A percentile compares a stretch with the other conserved stretches of the same genome.
Evolutionary conservation across 1,284 basidiomycete genomes (phyloP).

Genomic region (Inonotus hispidus): DNA sequence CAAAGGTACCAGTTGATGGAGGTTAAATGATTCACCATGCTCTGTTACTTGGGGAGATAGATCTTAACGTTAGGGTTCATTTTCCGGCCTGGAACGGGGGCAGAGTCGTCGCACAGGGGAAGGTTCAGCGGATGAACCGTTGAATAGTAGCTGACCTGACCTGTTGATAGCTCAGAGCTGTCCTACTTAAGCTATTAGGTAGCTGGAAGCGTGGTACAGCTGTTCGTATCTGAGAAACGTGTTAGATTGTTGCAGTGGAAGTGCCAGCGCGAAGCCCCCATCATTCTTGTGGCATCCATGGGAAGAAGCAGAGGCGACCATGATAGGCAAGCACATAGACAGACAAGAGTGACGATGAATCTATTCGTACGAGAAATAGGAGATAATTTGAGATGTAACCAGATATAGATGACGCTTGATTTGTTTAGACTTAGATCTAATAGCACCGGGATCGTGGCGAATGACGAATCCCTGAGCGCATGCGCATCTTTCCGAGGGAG

Average conservation of each 20-base stretch:
- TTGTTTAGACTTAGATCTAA: neutral
- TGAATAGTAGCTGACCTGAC: neutral
- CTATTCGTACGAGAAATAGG: neutral
- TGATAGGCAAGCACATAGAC: neutral
- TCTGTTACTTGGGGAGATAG: no score
- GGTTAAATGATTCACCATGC: no score
- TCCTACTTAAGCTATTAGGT: neutral
- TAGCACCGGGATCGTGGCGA: neutral
- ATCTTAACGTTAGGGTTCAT: neutral
- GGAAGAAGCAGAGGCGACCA: neutral
- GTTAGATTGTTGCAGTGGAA: neutral
- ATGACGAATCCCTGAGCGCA: neutral
- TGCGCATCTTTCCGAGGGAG: neutral
- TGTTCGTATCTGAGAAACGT: neutral
- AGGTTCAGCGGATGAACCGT: neutral
- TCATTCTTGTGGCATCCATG: constrained; percentile 1
- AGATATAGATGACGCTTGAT: constrained; percentile 3
- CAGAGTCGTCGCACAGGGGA: neutral
- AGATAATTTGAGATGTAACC: neutral
- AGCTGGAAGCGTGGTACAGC: neutral
- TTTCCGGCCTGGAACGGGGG: neutral
- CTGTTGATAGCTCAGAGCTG: neutral
- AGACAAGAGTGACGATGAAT: neutral
- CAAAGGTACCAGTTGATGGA: no score
- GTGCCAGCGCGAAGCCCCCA: neutral